Conservation (phyloP, 352 stramenopile genomes). For the Thalassiosira mediterranea region DNA sequence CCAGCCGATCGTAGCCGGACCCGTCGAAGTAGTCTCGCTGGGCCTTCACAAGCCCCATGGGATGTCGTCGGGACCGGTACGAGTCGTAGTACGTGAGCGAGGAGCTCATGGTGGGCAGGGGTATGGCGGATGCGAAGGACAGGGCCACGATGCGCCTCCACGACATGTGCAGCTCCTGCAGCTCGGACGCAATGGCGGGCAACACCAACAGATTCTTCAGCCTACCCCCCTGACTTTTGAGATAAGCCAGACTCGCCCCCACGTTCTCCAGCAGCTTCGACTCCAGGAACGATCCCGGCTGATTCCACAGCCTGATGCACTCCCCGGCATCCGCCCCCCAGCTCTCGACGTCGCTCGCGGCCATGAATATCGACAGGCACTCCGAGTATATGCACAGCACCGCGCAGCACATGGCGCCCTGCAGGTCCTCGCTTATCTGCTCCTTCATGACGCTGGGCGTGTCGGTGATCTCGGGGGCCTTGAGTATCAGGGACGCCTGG, state of each 20-base stretch:
- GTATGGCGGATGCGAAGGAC: conserved; percentile 35
- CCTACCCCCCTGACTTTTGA: not conserved
- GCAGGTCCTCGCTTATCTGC: conserved; percentile 45
- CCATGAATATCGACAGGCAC: conserved; percentile 39
- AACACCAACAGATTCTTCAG: conserved; percentile 31
- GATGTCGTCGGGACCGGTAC: conserved; percentile 19
- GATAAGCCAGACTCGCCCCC: conserved; percentile 5
- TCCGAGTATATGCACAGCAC: conserved; percentile 30
- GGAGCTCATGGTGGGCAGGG: conserved; percentile 37
- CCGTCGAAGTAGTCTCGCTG: conserved; percentile 51
- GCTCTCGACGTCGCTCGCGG: conserved; percentile 30
- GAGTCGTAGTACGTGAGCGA: conserved; percentile 53
- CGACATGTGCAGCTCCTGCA: conserved; percentile 44
- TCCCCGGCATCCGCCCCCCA: conserved; percentile 40
- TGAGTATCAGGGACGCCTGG: conserved; percentile 38
- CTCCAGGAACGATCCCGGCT: conserved; percentile 39
- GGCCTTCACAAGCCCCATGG: conserved; percentile 31
- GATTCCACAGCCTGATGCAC: conserved; percentile 45
- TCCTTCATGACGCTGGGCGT: conserved; percentile 49
- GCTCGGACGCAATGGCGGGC: conserved; percentile 22
- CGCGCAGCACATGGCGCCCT: conserved; percentile 41
- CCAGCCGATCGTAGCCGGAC: conserved; percentile 41
- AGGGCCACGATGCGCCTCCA: conserved; percentile 48
- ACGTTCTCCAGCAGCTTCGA: conserved; percentile 45
- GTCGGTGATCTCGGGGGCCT: conserved; percentile 25